Conservation (phyloP, 768 basidiomycete genomes). For the Tephrocybe sp. region DNA sequence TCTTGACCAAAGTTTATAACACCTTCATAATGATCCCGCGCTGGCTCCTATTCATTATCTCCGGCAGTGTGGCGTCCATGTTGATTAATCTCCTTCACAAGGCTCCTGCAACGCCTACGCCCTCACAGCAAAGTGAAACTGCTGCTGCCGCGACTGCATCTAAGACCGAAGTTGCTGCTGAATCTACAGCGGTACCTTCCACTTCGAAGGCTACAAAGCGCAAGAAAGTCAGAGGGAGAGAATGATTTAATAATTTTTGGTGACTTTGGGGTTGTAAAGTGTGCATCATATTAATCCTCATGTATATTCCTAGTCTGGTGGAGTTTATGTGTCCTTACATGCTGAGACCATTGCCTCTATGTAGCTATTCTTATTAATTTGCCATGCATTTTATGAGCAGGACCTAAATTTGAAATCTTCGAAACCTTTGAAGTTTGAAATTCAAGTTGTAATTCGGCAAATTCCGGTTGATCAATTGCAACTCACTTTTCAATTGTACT, state of each 20-base stretch:
- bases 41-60: constrained; percentile 65
- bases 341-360: not conserved
- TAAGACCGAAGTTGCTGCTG: not conserved
- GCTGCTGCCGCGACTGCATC: not conserved
- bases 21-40: constrained; percentile 55
- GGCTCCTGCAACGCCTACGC: constrained; percentile 3
- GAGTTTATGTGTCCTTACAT: not conserved
- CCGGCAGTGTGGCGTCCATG: constrained; percentile 66
- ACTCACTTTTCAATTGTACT: not conserved
- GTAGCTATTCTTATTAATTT: no score
- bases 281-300: not conserved
- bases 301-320: not conserved
- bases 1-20: constrained; percentile 50
- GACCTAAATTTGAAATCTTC: no score
- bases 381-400: no score
- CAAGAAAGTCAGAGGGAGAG: constrained; percentile 12
- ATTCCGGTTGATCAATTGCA: constrained; percentile 3
- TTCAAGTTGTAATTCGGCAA: not conserved
- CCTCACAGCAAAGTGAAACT: not conserved
- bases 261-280: not conserved
- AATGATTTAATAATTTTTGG: not conserved
- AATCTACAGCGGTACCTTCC: constrained; percentile 7
- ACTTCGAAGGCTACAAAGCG: constrained; percentile 13
- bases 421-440: not conserved
- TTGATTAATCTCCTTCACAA: constrained; percentile 65